Conservation (phyloP, 1,284 basidiomycete genomes). For the Xerocomus amazonicus region DNA sequence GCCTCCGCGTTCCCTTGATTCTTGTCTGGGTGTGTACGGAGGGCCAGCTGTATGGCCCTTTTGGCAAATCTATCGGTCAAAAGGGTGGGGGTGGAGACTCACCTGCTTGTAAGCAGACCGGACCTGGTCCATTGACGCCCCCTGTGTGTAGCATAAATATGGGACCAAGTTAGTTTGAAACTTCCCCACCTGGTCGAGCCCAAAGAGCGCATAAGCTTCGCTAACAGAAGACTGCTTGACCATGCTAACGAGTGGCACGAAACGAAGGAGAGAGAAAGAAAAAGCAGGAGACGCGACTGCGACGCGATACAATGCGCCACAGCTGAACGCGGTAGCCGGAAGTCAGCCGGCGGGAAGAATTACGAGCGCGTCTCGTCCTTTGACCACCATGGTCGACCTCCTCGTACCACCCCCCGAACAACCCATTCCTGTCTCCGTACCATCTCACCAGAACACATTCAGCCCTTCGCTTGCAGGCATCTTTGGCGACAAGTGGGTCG, state of each 20-base stretch:
- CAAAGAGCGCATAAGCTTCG: conserved; percentile 56
- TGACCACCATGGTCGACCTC: conserved; percentile 16
- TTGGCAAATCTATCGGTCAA: conserved; percentile 2
- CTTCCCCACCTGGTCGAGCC: conserved; percentile 51
- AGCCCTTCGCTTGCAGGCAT: conserved; percentile 16
- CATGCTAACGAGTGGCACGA: conserved; percentile 30
- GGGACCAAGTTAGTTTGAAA: conserved; percentile 1
- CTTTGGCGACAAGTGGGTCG: conserved; percentile 35
- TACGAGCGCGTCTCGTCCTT: background rate
- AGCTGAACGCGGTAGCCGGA: background rate
- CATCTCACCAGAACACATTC: conserved; percentile 10
- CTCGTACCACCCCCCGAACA: conserved; percentile 6
- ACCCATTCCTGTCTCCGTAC: conserved; percentile 7
- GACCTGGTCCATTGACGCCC: conserved; percentile 55
- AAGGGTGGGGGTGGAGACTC: conserved; percentile 8
- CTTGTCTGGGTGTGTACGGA: conserved; percentile 72
- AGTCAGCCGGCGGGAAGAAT: no score
- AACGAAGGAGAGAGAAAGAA: conserved; percentile 7
- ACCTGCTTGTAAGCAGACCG: conserved; percentile 69
- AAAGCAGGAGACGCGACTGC: conserved; percentile 29
- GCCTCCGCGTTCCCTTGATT: conserved; percentile 61
- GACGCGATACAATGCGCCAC: conserved; percentile 28
- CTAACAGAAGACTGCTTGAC: conserved; percentile 35
- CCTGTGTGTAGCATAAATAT: conserved; percentile 39
- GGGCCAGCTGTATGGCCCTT: conserved; percentile 46